Percentiles rank a stretch among this genome's conserved stretches.
Conservation (phyloP, 139 green algal genomes). For the Picochlorum sp. region DNA sequence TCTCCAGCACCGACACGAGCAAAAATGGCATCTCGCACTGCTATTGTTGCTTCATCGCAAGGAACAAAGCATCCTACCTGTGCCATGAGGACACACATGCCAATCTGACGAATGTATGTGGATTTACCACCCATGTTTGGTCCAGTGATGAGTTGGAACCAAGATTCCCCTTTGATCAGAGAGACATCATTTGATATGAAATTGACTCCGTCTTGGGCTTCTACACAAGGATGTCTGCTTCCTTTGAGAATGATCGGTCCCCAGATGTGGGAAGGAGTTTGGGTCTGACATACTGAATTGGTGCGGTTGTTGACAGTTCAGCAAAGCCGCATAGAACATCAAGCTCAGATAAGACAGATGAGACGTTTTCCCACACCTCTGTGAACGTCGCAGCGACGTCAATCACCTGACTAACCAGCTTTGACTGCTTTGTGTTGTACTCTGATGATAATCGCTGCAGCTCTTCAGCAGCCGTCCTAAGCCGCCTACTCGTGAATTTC, state of each 20-base stretch:
- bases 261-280: constrained; percentile 34
- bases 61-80: constrained; percentile 94
- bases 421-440: constrained; percentile 69
- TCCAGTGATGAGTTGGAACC: constrained; percentile 96
- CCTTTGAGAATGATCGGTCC: constrained; percentile 37
- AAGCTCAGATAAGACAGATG: constrained; percentile 69
- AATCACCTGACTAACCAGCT: constrained; percentile 83
- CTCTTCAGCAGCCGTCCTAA: constrained; percentile 56
- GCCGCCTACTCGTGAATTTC: constrained; percentile 83
- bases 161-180: constrained; percentile 54
- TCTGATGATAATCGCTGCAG: constrained; percentile 45
- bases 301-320: constrained; percentile 69
- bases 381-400: constrained; percentile 79
- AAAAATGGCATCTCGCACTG: constrained; percentile 90
- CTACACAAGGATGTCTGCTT: constrained; percentile 83
- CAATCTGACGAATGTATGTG: constrained; percentile 93
- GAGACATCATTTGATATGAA: constrained; percentile 81
- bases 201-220: constrained; percentile 79
- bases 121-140: constrained; percentile 99
- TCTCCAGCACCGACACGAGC: constrained; percentile 92
- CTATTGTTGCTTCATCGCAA: constrained; percentile 64
- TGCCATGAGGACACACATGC: constrained; percentile 78
- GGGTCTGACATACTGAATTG: constrained; percentile 66
- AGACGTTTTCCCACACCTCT: constrained; percentile 80
- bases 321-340: constrained; percentile 88